These are phyloP conservation scores for Hypoxylon crocopeplum DNA, from an alignment of 495 filamentous ascomycete species.

Conservation along the genomic window DNA sequence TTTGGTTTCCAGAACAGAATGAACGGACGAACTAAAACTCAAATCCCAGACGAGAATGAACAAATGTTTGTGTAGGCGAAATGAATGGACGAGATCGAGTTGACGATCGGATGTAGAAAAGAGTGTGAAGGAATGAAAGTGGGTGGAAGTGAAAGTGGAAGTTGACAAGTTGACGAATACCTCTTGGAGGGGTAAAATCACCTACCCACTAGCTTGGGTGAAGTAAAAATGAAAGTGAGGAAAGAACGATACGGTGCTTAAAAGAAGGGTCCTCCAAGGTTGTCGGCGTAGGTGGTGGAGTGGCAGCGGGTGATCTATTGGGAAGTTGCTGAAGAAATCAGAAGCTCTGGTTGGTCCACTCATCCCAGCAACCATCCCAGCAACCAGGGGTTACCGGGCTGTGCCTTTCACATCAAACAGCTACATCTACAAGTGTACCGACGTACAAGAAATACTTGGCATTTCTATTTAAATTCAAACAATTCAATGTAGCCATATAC, in stretches of 20 bases:
- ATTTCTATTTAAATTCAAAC: background rate
- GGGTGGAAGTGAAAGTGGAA: background rate
- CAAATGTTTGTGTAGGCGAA: conserved; percentile 5
- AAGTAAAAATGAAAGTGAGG: background rate
- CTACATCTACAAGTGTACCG: background rate
- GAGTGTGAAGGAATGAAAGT: conserved; percentile 8
- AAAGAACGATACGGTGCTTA: background rate
- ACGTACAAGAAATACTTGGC: background rate
- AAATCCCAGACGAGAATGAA: conserved; percentile 9
- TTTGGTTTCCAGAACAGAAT: background rate
- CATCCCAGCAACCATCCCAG: background rate
- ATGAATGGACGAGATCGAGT: conserved; percentile 9
- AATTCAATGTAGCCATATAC: background rate
- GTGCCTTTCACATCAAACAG: conserved; percentile 29
- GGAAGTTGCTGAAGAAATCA: conserved; percentile 24
- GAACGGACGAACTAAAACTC: conserved; percentile 9
- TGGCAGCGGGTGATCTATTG: conserved; percentile 1
- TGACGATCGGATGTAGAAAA: background rate
- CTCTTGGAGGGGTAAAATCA: conserved; percentile 6
- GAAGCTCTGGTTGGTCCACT: conserved; percentile 7
- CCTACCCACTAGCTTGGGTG: background rate
- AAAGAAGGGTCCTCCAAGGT: conserved; percentile 1
- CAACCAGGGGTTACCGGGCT: conserved; percentile 25
- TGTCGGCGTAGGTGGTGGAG: conserved; percentile 2
- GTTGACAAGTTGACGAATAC: conserved; percentile 13